Evolutionary conservation across 2,329 filamentous ascomycete species (phyloP), one percentile per base, ranked within the genome.

Genomic region (Cercospora sp.): DNA sequence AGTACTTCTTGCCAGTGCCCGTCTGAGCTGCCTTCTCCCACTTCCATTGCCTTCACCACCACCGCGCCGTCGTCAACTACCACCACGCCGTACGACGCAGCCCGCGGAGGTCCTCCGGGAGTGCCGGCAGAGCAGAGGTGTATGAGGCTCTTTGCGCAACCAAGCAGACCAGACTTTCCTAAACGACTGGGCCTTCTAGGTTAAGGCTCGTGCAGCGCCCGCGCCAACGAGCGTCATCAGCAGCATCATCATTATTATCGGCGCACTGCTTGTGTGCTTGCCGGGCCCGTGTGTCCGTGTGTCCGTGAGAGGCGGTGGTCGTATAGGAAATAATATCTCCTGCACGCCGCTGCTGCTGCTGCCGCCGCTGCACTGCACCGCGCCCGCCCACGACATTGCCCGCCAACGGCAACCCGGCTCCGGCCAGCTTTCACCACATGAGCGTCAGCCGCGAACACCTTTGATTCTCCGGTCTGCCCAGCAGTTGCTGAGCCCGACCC

Each of bases 191-290:
- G 42, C 42, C 18, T 48, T 48, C 42, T 48, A 57, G 53, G 53
- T 57, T 58, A 23, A n/a, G 53, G 53, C 53, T 58, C 53, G 53
- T 58, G 53, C 53, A 58, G 53, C 53, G 53, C 30, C 36, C 36
- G 36, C 36, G 36, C 36, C 36, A 42, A 8, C 36, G 36, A 42
- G 36, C 36, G 36, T 42, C 53, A 33, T 28, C 53, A 57, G 23
- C 53, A n/a, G 23, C 53, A 30, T 58, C 53, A 58, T 58, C 53
- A 31, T 26, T 26, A 57, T 33, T 26, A 58, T 58, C 53, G 26
- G 23, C 36, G 36, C 36, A 8, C 36, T 57, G 23, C 53, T 28
- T 30, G 42, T 48, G n/a, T 31, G 53, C 53, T 16, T 31, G 53
- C 53, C 10, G 53, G 20, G 53, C 30, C 48, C 26, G 53, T 30